Evolutionary conservation across 2,329 filamentous ascomycete species (phyloP), one percentile per base, ranked within the genome.

Genomic region (Sporothrix schenckii): DNA sequence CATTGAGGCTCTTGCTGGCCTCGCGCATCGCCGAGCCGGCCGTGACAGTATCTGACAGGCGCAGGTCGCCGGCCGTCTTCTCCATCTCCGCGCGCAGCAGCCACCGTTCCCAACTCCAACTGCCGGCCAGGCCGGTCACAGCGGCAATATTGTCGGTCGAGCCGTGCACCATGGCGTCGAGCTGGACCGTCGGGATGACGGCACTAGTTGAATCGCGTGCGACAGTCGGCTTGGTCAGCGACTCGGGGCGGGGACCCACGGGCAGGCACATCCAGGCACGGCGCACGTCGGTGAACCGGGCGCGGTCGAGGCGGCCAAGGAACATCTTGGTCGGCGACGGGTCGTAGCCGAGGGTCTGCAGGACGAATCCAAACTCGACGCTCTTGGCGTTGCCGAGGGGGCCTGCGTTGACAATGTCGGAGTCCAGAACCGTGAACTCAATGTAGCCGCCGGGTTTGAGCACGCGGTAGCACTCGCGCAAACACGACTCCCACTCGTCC

Each of bases 21-120:
- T 87, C 84, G 69, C 80, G 79, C 78, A 87, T 83, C 63, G 85
- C 83, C 58, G 81, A 78, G 27, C 85, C 82, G 11, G 85, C 78
- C 50, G 82, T 84, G 41, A 85, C 84, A 4, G 81, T 87, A 75
- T 88, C 85, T 4, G 80, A 81, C 30, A 88, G 82, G 13, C 86
- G 80, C 72, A 85, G 79, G 77, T 92, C 89, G 34, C 92, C 91
- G 77, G 92, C 83, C 4, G 84, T 84, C 79, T 87, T 95, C 83
- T 97, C 94, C 81, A 90, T 87, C 81, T 95, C 92, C 76, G 94
- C 86, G 77, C 93, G 92, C 74, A 97, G 82, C 79, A 98, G 87
- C 95, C 95, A 99, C 79, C 92, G 91, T 85, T 99, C 95, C 94
- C 94, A 99, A 78, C 90, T 89, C 89, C 93, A 95, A 34, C 91